Evolutionary conservation across 768 basidiomycete genomes (phyloP).

Genomic region (Hypholoma fasciculare): DNA sequence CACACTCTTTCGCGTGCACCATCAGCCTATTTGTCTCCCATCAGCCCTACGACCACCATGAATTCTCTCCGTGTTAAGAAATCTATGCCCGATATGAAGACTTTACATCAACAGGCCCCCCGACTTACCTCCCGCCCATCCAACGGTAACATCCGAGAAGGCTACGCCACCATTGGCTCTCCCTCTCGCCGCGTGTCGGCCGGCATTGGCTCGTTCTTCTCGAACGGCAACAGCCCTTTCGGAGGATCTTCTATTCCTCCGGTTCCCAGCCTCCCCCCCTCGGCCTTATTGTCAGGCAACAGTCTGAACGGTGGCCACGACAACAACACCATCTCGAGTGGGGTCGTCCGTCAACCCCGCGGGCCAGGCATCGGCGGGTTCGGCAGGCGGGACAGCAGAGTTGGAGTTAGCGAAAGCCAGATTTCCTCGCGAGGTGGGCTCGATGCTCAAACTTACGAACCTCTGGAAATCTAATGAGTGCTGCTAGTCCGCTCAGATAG

Average conservation of each 20-base stretch:
- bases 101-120: slow-evolving; percentile 75
- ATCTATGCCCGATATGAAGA: slow-evolving; percentile 98
- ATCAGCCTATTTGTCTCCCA: slow-evolving; percentile 73
- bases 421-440: slow-evolving; percentile 63
- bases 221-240: slow-evolving; percentile 46
- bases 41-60: slow-evolving; percentile 39
- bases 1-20: slow-evolving; percentile 81
- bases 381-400: slow-evolving; percentile 61
- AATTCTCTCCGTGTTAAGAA: slow-evolving; percentile 86
- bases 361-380: slow-evolving; percentile 83
- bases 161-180: slow-evolving; percentile 85
- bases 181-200: slow-evolving; percentile 76
- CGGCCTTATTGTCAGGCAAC: slow-evolving; percentile 45
- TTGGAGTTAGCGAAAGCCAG: slow-evolving; percentile 42
- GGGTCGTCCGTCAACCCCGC: slow-evolving; percentile 83
- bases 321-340: slow-evolving; percentile 32
- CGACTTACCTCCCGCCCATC: slow-evolving; percentile 80
- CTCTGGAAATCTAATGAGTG: slow-evolving; percentile 72
- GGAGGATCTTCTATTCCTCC: slow-evolving; percentile 60
- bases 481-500: slow-evolving; percentile 43
- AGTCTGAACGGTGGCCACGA: slow-evolving; percentile 45
- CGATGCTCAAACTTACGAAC: slow-evolving; percentile 85
- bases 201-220: slow-evolving; percentile 72
- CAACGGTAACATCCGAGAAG: slow-evolving; percentile 86
- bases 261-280: slow-evolving; percentile 68